Evolutionary conservation across 306 rosid species (phyloP), one percentile per base, ranked within the genome.

Genomic region (Cucumis cinereus): DNA sequence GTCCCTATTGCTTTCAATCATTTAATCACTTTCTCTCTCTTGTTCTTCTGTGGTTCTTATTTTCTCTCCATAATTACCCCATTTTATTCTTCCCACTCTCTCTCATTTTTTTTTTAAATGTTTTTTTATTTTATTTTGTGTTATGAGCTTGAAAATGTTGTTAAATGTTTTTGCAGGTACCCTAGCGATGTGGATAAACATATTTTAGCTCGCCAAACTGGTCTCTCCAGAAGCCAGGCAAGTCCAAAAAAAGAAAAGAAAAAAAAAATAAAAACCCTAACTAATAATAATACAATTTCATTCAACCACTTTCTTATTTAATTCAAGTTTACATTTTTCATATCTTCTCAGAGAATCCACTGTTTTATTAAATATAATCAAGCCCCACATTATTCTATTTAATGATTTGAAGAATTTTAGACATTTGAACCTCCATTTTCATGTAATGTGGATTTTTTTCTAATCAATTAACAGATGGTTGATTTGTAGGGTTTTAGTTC

Each of bases 201-300:
- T 76, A 90, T 91, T 73, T 81, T 93, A 77, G 94, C 98, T 62
- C 96, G 98, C 87, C 98, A 93, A 91, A 91, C 98, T 22, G 97
- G 97, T 68, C 98, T 93, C 81, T 91, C 98, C n/a, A 90, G 96
- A 88, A 89, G 98, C 89, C 98, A 93, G 96, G 98, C 86, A 89
- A 80, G 89, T 87, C 79, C 67, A 83, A 50, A 41, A 10, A 19
- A 20, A 63, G 19, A 47, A 13, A 45, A 45, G 3, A 47, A 47
- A 45, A 47, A 3, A 7, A 73, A 23, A 19, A 30, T 58, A 79
- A 40, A n/a, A 69, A 23, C 38, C 69, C 77, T 60, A 38, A 10
- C 10, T 16, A 33, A 73, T 23, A 26, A 73, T 5, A 53, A 22
- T 15, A 49, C 8, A 54, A 22, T 24, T 24, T 16, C 23, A n/a